These are phyloP conservation scores for Scleromitrula shiraiana DNA, from an alignment of 2,329 filamentous ascomycete species.

Conservation along the genomic window DNA sequence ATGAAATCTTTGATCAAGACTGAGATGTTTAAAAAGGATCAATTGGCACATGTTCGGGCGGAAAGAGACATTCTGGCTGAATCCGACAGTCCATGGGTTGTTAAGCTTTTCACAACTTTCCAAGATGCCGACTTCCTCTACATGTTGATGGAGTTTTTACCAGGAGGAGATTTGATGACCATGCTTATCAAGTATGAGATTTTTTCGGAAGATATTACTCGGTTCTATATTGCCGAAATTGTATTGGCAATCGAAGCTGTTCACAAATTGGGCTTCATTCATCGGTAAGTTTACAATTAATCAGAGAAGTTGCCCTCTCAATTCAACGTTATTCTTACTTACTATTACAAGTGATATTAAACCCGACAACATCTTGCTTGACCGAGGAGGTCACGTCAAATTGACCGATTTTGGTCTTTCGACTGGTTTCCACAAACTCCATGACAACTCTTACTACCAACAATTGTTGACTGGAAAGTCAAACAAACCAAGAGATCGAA, in stretches of 20 bases:
- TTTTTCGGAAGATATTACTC: constrained; percentile 96
- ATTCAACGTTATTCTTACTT: neutral
- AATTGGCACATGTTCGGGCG: constrained; percentile 91
- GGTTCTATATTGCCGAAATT: constrained; percentile 98
- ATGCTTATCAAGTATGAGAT: constrained; percentile 99
- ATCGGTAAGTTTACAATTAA: constrained; percentile 83
- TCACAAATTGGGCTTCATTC: constrained; percentile 95
- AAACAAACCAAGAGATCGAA: constrained; percentile 69
- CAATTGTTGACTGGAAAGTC: constrained; percentile 79
- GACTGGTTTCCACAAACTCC: constrained; percentile 94
- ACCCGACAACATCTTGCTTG: constrained; percentile 94
- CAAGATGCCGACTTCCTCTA: constrained; percentile 95
- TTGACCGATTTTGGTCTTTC: constrained; percentile 96
- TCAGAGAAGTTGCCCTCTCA: no score
- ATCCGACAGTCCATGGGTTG: constrained; percentile 98
- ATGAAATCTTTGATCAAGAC: constrained; percentile 98
- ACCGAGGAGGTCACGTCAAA: constrained; percentile 94
- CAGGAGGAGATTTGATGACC: constrained; percentile 97
- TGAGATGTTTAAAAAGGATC: constrained; percentile 99
- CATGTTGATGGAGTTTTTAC: constrained; percentile 99
- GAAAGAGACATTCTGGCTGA: constrained; percentile 97
- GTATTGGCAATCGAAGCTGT: constrained; percentile 98
- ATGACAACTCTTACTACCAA: constrained; percentile 98
- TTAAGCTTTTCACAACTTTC: constrained; percentile 97
- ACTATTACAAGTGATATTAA: constrained; percentile 74